Evolutionary conservation across 495 filamentous ascomycete species (phyloP).

Genomic region (Zalerion maritima): DNA sequence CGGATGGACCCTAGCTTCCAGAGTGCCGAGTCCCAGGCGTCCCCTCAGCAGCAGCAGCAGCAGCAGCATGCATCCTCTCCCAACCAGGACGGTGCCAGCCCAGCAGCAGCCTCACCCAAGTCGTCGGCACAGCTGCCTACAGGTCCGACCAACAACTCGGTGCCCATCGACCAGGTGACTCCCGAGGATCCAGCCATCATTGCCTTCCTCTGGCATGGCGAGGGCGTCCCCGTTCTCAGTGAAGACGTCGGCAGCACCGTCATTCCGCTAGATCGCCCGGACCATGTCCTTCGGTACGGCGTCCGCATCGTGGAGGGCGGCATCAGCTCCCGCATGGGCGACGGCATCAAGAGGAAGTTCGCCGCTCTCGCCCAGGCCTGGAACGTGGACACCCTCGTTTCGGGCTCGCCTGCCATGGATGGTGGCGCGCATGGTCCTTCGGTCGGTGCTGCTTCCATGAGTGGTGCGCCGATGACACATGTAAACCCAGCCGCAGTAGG

Average conservation of each 20-base stretch:
- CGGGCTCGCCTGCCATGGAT: too few species aligned
- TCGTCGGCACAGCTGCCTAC: neutral
- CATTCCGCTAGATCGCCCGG: constrained; percentile 19
- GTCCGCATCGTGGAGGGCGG: constrained; percentile 30
- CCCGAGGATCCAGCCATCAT: constrained; percentile 24
- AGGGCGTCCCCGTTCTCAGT: constrained; percentile 24
- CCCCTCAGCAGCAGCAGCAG: constrained; percentile 1
- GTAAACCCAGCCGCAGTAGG: too few species aligned
- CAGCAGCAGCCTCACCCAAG: neutral
- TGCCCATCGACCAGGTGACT: constrained; percentile 25
- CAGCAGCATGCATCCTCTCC: neutral
- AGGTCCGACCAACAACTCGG: constrained; percentile 1
- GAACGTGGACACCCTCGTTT: constrained; percentile 11
- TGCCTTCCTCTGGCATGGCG: constrained; percentile 21
- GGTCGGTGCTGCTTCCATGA: too few species aligned
- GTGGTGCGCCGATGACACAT: too few species aligned
- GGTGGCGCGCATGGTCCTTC: too few species aligned
- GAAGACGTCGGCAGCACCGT: constrained; percentile 14
- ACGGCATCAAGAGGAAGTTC: constrained; percentile 34
- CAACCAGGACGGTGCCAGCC: neutral
- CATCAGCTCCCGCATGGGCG: constrained; percentile 23
- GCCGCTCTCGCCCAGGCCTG: constrained; percentile 18
- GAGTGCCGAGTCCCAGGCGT: constrained; percentile 9
- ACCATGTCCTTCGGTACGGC: constrained; percentile 26
- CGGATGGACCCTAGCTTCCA: constrained; percentile 21